phyloP scores from a whole-genome alignment of 768 basidiomycete species.

The Filobasidium floriforme region DNA sequence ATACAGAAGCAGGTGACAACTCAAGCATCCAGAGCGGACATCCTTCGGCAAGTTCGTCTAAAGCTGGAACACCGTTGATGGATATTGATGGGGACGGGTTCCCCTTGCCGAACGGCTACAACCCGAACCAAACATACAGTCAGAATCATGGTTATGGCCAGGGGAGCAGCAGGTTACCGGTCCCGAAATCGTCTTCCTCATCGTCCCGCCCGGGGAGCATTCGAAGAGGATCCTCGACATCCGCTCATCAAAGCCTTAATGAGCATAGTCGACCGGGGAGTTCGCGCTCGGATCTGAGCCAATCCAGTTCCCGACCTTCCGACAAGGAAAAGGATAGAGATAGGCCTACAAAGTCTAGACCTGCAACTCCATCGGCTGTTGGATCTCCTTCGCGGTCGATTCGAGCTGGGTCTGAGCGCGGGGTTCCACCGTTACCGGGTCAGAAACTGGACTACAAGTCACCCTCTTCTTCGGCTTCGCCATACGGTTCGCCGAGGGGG shows the following conservation, averaged over 20 bases:
- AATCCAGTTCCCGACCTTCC: not conserved
- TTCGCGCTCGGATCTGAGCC: not conserved
- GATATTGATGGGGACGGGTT: not conserved
- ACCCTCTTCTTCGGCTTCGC: not conserved
- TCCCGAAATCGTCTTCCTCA: not conserved
- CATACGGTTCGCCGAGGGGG: not conserved
- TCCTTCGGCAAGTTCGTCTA: not conserved
- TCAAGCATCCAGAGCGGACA: not conserved
- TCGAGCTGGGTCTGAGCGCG: not conserved
- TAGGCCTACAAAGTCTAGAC: not conserved
- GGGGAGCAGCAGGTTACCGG: not conserved
- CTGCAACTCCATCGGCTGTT: not conserved
- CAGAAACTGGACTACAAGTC: not conserved
- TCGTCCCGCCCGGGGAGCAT: not conserved
- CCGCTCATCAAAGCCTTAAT: no score
- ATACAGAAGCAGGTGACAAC: not conserved
- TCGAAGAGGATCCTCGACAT: not conserved
- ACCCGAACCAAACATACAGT: not conserved
- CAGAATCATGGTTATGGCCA: not conserved
- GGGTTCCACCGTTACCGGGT: not conserved
- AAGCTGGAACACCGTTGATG: slow-evolving; percentile 1
- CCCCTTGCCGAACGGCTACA: not conserved
- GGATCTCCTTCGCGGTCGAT: not conserved
- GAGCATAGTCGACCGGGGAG: not conserved
- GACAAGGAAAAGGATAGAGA: not conserved